Evolutionary conservation across 2,329 filamentous ascomycete genomes (phyloP).

Genomic region (Fragosphaeria purpurea): DNA sequence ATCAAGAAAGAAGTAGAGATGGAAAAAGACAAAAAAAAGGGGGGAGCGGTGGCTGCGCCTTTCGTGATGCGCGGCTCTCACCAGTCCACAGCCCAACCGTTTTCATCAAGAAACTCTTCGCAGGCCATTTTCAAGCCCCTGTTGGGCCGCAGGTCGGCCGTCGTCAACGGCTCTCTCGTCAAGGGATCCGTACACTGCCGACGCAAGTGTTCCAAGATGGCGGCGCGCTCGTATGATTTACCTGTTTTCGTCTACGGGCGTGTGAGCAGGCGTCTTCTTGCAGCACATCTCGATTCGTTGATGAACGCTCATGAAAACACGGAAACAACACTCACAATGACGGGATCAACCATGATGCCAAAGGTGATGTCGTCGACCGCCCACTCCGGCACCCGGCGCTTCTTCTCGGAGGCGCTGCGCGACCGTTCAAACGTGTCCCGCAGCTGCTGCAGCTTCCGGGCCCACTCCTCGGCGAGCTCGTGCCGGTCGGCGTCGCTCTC

Average conservation of each 20-base stretch:
- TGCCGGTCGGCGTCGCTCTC: conserved; percentile 37
- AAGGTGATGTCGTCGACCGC: conserved; percentile 69
- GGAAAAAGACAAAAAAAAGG: neutral
- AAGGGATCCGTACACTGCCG: conserved; percentile 68
- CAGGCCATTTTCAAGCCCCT: conserved; percentile 60
- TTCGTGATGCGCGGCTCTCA: conserved; percentile 23
- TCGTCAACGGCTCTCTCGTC: conserved; percentile 62
- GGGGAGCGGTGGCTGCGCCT: too few species aligned
- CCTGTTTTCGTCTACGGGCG: conserved; percentile 61
- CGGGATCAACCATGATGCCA: conserved; percentile 62
- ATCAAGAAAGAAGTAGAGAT: neutral
- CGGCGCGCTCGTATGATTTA: conserved; percentile 79
- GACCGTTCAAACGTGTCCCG: conserved; percentile 43
- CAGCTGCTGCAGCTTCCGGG: conserved; percentile 34
- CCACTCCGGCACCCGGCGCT: conserved; percentile 62
- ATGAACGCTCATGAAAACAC: neutral
- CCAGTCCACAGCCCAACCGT: conserved; percentile 92
- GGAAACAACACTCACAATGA: conserved; percentile 32
- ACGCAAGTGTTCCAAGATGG: conserved; percentile 77
- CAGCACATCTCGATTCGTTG: too few species aligned
- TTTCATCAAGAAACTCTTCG: conserved; percentile 70
- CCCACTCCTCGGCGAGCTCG: conserved; percentile 38
- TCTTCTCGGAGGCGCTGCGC: conserved; percentile 31
- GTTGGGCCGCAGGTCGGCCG: conserved; percentile 69
- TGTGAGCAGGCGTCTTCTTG: neutral